Evolutionary conservation across 1,139 yeast species (phyloP).

Genomic region (Zygoascus sp.): DNA sequence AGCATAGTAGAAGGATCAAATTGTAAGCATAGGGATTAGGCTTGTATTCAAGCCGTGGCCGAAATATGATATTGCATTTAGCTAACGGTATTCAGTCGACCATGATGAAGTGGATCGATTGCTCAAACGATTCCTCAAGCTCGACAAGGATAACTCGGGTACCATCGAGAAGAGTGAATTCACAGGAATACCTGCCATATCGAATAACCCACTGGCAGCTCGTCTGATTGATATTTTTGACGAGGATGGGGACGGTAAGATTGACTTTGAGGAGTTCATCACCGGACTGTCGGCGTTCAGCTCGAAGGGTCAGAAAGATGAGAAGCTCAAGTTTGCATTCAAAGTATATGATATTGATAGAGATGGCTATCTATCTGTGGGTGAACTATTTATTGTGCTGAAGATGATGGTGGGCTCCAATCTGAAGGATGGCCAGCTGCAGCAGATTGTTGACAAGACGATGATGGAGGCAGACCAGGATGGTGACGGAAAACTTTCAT

Average conservation of each 20-base stretch:
- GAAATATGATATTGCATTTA: background rate
- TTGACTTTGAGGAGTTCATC: constrained; percentile 94
- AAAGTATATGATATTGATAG: constrained; percentile 92
- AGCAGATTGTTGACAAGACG: constrained; percentile 92
- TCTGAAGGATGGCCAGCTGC: constrained; percentile 79
- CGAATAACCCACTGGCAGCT: constrained; percentile 82
- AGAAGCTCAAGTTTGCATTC: constrained; percentile 84
- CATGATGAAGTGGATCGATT: constrained; percentile 88
- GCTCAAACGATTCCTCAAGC: constrained; percentile 88
- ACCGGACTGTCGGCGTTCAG: constrained; percentile 87
- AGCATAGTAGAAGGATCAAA: constrained; percentile 72
- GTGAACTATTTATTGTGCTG: constrained; percentile 86
- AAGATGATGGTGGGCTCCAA: constrained; percentile 97
- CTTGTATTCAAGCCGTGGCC: background rate
- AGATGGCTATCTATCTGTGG: constrained; percentile 92
- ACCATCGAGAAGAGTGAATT: constrained; percentile 89
- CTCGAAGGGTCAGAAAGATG: constrained; percentile 79
- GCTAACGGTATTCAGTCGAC: constrained; percentile 20
- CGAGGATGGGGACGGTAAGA: constrained; percentile 86
- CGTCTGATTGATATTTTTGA: constrained; percentile 94
- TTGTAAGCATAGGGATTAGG: constrained; percentile 37
- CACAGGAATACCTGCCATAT: constrained; percentile 86
- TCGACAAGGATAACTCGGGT: constrained; percentile 90
- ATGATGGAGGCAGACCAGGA: constrained; percentile 92
- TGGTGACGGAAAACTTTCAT: constrained; percentile 83